Evolutionary conservation across 495 filamentous ascomycete species (phyloP), one percentile per base, ranked within the genome.

Genomic region (Neurospora discreta): DNA sequence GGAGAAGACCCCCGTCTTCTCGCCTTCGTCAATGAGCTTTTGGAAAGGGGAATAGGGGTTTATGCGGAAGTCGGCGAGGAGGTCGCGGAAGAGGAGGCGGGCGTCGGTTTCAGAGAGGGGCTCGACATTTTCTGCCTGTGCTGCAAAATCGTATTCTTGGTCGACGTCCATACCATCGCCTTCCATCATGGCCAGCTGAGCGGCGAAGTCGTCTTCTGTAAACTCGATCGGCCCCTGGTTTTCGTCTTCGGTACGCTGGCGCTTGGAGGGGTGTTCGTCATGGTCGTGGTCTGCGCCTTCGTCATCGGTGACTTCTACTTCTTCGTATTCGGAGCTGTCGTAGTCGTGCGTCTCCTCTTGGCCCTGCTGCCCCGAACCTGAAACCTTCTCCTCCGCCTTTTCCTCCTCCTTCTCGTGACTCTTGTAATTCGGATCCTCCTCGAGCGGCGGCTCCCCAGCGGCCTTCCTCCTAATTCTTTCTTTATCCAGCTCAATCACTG

Each of bases 1-100:
- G 71, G 95, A 89, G 38, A 97, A 85, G 68, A 99, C 87, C 9
- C 52, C 52, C 2, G 52, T 65, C 3, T 65, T 65, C 26, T 87
- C 88, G n/a, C 89, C 91, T 72, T 95, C 90, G 73, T 94, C 90
- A 42, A 96, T 86, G 4, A 96, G 80, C 42, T 89, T 92, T 58
- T 98, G 95, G 93, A 94, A 99, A 8, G 93, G 88, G n/a, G 87
- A 89, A 84, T 94, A 99, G 0, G 96, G 96, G 75, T 89, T 95
- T 74, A 97, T 90, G 42, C 85, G 82, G 76, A 87, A 88, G 76
- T 98, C 95, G 74, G 91, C 88, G 8, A 99, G 87, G 71, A 99
- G 83, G 81, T 97, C 93, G 68, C 90, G 89, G 84, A 97, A 98
- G 0, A 97, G 85, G 8, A 89, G 90, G 30, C 84, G 84, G 0